Evolutionary conservation across 257 asterid genomes (phyloP).

Genomic region (Nicotiana sylvestris): DNA sequence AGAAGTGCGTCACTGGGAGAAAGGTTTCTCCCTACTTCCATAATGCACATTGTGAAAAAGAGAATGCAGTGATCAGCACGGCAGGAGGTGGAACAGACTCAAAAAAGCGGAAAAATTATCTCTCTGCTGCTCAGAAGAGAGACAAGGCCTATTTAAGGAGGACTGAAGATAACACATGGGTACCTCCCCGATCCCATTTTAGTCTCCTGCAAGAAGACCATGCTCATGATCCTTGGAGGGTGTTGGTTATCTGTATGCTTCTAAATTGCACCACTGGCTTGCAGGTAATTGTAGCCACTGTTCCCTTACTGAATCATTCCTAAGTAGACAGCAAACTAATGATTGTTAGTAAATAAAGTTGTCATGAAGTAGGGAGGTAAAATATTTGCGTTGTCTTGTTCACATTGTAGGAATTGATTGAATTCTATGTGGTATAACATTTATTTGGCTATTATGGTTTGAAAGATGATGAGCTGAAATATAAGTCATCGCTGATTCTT

Average conservation of each 20-base stretch:
- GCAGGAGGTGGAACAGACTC: slow-evolving; percentile 13
- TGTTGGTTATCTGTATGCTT: slow-evolving; percentile 82
- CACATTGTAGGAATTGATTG: no score
- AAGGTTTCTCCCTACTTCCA: slow-evolving; percentile 35
- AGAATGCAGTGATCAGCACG: neutral
- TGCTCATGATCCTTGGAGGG: slow-evolving; percentile 92
- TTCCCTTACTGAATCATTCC: neutral
- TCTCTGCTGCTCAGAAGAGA: slow-evolving; percentile 51
- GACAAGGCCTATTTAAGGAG: slow-evolving; percentile 63
- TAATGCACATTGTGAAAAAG: slow-evolving; percentile 17
- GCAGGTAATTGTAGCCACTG: slow-evolving; percentile 42
- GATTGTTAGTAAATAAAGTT: no score
- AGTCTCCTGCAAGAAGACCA: slow-evolving; percentile 87
- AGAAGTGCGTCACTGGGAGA: slow-evolving; percentile 8
- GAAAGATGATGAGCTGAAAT: no score
- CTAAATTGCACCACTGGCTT: slow-evolving; percentile 72
- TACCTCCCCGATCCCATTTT: slow-evolving; percentile 71
- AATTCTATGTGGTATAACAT: no score
- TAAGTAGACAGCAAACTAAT: neutral
- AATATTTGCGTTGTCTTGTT: no score
- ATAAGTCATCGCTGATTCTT: neutral
- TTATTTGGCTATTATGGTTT: no score
- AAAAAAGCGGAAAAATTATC: slow-evolving; percentile 12
- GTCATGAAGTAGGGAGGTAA: no score
- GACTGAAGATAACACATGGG: slow-evolving; percentile 60